Evolutionary conservation across 1,284 basidiomycete species (phyloP), one percentile per base, ranked within the genome.

Genomic region (Cryptococcus sp.): DNA sequence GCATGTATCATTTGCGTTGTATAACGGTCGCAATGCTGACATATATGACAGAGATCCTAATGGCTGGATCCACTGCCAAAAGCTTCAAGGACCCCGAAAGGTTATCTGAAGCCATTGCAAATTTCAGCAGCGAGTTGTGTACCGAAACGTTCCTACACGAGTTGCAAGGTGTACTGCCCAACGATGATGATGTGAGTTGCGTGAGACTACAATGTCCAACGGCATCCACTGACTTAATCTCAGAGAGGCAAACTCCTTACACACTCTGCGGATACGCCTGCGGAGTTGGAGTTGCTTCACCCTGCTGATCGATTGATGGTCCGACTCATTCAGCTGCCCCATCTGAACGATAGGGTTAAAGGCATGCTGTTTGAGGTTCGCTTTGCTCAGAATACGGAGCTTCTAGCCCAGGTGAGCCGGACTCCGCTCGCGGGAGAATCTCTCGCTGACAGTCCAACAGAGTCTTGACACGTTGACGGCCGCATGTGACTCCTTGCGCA

Each of bases 231-330:
- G 23, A 37, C n/a, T 41, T 40, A 38, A 59, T 45, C 44, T 50
- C 34, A 92, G 88, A 85, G 93, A 58, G 92, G 92, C 46, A 92
- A 95, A 78, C 85, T 96, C 47, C 92, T 93, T 69, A 86, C 92
- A 0, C 95, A 99, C 76, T 67, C 65, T n/a, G 70, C 73, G 17
- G 73, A 75, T 52, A 87, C 88, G 57, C 84, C 87, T n/a, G 89
- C 89, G 67, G 93, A 97, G 71, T 84, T 99, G 19, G 87, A 87
- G 41, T 84, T 86, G 46, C 81, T 99, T 29, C 95, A 98, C 79
- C 89, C 91, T 3, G 90, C 96, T 8, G 95, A 99, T 79, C 86
- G 96, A 23, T 84, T 99, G 45, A 94, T 99, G 87, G 93, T 99
- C 40, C 89, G 96, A 66, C 82, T 98, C 44, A 96, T 99, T 73